A percentile compares a stretch with the other conserved stretches of the same genome.
phyloP scores from a whole-genome alignment of 176 grass and related monocot genomes.

The Raddia distichophylla region DNA sequence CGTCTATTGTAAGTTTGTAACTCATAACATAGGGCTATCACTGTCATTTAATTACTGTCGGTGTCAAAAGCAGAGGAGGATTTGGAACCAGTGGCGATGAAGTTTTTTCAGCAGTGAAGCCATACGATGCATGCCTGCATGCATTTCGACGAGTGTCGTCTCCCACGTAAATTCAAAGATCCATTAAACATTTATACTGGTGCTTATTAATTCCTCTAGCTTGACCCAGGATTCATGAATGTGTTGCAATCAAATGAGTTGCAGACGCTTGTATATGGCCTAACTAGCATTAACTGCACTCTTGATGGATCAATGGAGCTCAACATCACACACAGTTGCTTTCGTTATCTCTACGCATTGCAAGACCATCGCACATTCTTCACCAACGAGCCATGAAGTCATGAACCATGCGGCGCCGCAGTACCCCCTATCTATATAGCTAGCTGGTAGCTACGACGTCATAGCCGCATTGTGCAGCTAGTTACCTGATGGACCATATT shows the following conservation, averaged over 20 bases:
- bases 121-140: no score
- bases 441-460: background rate
- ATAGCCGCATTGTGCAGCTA: conserved; percentile 43
- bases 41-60: no score
- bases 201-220: no score
- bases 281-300: background rate
- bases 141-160: no score
- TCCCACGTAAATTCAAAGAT: no score
- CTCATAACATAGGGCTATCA: no score
- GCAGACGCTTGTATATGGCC: background rate
- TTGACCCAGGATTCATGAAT: background rate
- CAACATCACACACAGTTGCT: background rate
- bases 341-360: background rate
- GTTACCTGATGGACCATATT: conserved; percentile 17
- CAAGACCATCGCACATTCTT: conserved; percentile 18
- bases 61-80: no score
- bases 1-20: no score
- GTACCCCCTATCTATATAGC: background rate
- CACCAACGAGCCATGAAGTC: conserved; percentile 30
- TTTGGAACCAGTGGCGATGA: no score
- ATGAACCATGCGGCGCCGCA: background rate
- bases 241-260: conserved; percentile 1
- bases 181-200: no score
- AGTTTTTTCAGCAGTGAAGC: no score
- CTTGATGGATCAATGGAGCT: background rate